phyloP scores from a whole-genome alignment of 345 rosid species.

The Eucalyptus caleyi region DNA sequence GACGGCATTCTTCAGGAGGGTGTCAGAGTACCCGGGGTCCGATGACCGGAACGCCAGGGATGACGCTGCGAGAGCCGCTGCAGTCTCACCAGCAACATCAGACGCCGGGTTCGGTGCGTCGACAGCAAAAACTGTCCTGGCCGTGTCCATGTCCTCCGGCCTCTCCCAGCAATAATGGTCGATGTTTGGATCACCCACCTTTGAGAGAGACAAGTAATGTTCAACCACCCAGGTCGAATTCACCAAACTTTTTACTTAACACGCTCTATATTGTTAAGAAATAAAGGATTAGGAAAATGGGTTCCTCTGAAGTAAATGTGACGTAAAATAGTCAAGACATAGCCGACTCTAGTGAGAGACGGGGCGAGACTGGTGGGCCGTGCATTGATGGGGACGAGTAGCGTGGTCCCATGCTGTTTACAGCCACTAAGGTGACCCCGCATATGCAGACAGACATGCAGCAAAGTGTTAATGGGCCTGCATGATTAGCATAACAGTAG shows the following conservation, averaged over 20 bases:
- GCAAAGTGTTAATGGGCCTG: not conserved
- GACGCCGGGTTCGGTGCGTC: constrained; percentile 84
- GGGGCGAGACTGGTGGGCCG: not conserved
- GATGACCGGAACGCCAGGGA: constrained; percentile 74
- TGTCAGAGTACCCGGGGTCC: constrained; percentile 71
- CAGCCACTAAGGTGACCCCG: not conserved
- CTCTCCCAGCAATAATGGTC: constrained; percentile 98
- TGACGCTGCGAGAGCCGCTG: constrained; percentile 80
- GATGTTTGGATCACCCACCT: constrained; percentile 91
- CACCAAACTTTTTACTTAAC: not conserved
- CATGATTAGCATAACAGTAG: not conserved
- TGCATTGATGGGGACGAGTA: not conserved
- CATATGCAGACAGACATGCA: not conserved
- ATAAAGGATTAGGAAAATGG: not conserved
- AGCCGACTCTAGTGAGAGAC: not conserved
- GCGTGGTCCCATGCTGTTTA: not conserved
- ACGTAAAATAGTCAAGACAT: not conserved
- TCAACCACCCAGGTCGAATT: not conserved
- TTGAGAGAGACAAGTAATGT: not conserved
- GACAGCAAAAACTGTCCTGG: constrained; percentile 65
- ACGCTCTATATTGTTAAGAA: not conserved
- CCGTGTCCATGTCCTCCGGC: constrained; percentile 97
- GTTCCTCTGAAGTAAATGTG: not conserved
- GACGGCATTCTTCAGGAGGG: constrained; percentile 47
- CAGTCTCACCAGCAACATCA: constrained; percentile 86